Evolutionary conservation across 257 asterid species (phyloP).

Genomic region (Avicennia marina): DNA sequence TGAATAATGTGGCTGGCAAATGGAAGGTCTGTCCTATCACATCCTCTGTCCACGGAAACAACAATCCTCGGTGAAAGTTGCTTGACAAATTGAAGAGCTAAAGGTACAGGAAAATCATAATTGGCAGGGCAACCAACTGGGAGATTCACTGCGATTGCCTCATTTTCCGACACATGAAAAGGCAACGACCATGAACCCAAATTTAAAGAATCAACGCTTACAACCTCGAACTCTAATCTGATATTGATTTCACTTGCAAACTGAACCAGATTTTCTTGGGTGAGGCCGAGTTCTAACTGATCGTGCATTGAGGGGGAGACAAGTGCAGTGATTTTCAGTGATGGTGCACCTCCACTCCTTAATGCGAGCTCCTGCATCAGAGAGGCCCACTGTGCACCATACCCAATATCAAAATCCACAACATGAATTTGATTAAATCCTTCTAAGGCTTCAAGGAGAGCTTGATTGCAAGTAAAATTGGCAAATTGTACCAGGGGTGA

Average conservation of each 20-base stretch:
- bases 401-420: slow-evolving; percentile 52
- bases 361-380: slow-evolving; percentile 50
- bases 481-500: slow-evolving; percentile 45
- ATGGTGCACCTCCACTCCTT: slow-evolving; percentile 28
- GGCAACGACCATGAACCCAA: not conserved
- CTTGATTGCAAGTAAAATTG: slow-evolving; percentile 45
- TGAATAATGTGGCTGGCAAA: not conserved
- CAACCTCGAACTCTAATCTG: not conserved
- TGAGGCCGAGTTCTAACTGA: not conserved
- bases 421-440: slow-evolving; percentile 35
- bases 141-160: not conserved
- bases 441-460: slow-evolving; percentile 42
- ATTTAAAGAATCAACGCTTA: not conserved
- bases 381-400: slow-evolving; percentile 64
- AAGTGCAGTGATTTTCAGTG: slow-evolving; percentile 38
- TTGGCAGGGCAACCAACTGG: not conserved
- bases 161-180: not conserved
- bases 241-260: not conserved
- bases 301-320: slow-evolving; percentile 19
- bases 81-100: not conserved
- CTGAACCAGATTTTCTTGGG: not conserved
- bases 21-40: not conserved
- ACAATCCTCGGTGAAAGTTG: not conserved
- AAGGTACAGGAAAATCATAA: not conserved
- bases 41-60: not conserved